Evolutionary conservation across 2,329 filamentous ascomycete genomes (phyloP).

Genomic region (Periconia sp.): DNA sequence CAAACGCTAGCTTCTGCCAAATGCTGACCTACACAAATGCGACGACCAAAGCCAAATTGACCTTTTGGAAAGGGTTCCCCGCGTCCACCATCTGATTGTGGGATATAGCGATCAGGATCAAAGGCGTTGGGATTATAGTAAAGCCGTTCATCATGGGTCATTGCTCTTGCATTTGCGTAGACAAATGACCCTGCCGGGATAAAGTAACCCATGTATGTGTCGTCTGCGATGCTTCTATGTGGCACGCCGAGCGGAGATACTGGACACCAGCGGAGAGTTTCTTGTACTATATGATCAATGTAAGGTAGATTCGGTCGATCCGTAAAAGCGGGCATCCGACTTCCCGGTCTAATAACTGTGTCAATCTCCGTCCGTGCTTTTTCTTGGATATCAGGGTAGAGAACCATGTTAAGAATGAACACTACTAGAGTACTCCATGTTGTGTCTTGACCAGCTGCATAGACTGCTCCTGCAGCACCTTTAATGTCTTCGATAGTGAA

Average conservation of each 20-base stretch:
- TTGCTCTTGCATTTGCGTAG: no score
- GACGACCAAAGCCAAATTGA: no score
- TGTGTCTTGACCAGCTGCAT: conserved; percentile 56
- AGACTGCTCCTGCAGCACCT: no score
- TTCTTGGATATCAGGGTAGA: conserved; percentile 51
- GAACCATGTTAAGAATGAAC: conserved; percentile 53
- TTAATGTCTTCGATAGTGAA: conserved; percentile 53
- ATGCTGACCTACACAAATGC: no score
- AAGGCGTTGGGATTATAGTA: no score
- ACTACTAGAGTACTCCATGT: conserved; percentile 50
- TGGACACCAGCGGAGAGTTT: conserved; percentile 54
- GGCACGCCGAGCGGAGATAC: conserved; percentile 45
- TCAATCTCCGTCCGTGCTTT: conserved; percentile 56
- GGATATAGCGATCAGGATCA: no score
- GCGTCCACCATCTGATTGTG: no score
- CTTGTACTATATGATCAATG: conserved; percentile 56
- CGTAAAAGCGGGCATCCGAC: conserved; percentile 54
- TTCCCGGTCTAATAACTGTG: conserved; percentile 50
- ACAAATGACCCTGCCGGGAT: conserved; percentile 30
- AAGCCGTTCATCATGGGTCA: no score
- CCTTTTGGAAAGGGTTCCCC: no score
- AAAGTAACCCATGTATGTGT: conserved; percentile 24
- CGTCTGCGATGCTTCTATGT: conserved; percentile 16
- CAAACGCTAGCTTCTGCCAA: no score
- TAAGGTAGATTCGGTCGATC: conserved; percentile 53